A percentile compares a stretch with the other conserved stretches of the same genome.
These are phyloP conservation scores for Pseudoneurospora amorphoporcata DNA, from an alignment of 495 filamentous ascomycete species.

Conservation along the genomic window DNA sequence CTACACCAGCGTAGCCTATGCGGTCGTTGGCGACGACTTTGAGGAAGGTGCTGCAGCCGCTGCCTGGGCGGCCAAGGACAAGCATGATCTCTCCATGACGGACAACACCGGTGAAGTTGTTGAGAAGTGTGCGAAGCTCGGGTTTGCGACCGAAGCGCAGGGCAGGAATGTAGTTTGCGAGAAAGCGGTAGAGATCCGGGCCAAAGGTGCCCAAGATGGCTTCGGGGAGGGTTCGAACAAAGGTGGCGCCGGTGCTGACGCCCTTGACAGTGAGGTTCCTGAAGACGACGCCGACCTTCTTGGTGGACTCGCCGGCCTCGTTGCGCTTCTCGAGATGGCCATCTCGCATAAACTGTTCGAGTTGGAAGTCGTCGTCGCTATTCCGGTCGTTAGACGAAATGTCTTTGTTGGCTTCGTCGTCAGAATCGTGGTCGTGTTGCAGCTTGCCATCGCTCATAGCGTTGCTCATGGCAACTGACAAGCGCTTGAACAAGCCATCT, in stretches of 20 bases:
- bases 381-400: slow-evolving; percentile 2
- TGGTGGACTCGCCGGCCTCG: slow-evolving; percentile 54
- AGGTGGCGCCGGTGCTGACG: slow-evolving; percentile 52
- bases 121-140: slow-evolving; percentile 49
- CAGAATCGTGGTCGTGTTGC: slow-evolving; percentile 23
- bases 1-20: slow-evolving; percentile 51
- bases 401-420: slow-evolving; percentile 26
- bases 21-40: slow-evolving; percentile 68
- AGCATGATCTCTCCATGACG: slow-evolving; percentile 74
- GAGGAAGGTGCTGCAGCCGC: slow-evolving; percentile 73
- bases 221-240: slow-evolving; percentile 65
- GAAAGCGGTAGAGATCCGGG: slow-evolving; percentile 64
- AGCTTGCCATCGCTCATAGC: background rate
- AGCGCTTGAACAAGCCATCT: slow-evolving; percentile 11
- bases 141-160: slow-evolving; percentile 36
- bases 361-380: slow-evolving; percentile 50
- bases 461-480: slow-evolving; percentile 10
- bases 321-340: slow-evolving; percentile 73
- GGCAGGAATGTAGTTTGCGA: slow-evolving; percentile 54
- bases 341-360: slow-evolving; percentile 65
- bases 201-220: slow-evolving; percentile 78
- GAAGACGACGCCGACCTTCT: slow-evolving; percentile 79
- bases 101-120: slow-evolving; percentile 71
- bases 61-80: slow-evolving; percentile 69
- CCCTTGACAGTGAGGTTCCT: slow-evolving; percentile 71